These are phyloP conservation scores for Cunninghamia lanceolata DNA, from an alignment of 75 land plant genomes.

Conservation along the genomic window DNA sequence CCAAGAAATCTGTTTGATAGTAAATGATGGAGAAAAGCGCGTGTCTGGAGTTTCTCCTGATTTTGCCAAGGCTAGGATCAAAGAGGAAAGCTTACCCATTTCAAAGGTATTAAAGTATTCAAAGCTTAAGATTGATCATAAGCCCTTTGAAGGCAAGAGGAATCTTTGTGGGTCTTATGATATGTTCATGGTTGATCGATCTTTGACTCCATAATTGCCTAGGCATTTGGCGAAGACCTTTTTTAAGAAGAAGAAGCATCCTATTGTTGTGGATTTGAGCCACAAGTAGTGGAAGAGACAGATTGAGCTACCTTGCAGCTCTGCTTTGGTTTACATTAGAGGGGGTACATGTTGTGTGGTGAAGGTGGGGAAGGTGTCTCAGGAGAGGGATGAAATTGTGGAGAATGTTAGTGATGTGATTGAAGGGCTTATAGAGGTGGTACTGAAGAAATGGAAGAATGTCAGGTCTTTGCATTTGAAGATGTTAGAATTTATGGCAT, in stretches of 20 bases:
- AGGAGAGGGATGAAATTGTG: constrained; percentile 51
- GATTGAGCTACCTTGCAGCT: constrained; percentile 42
- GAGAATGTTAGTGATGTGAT: too few species aligned
- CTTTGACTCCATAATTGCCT: constrained; percentile 55
- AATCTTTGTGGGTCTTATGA: constrained; percentile 85
- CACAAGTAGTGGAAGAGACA: constrained; percentile 58
- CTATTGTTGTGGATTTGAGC: constrained; percentile 61
- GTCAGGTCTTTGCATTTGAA: too few species aligned
- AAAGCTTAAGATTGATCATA: constrained; percentile 57
- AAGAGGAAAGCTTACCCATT: constrained; percentile 44
- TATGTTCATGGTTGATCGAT: constrained; percentile 59
- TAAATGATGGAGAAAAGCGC: constrained; percentile 49
- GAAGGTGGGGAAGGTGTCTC: constrained; percentile 58
- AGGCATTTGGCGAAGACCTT: constrained; percentile 62
- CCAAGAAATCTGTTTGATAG: constrained; percentile 56
- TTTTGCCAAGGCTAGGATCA: constrained; percentile 29
- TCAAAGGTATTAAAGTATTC: constrained; percentile 54
- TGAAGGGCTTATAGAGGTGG: constrained; percentile 42
- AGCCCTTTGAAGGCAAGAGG: constrained; percentile 54
- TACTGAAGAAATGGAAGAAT: constrained; percentile 74
- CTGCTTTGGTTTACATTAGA: constrained; percentile 54
- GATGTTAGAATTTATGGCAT: constrained; percentile 59
- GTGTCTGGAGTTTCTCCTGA: constrained; percentile 16
- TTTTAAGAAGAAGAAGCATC: constrained; percentile 80
- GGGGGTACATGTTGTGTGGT: constrained; percentile 71